A percentile compares a stretch with the other conserved stretches of the same genome.
Evolutionary conservation across 2,329 filamentous ascomycete species (phyloP).

Genomic region (Exophiala dermatitidis): DNA sequence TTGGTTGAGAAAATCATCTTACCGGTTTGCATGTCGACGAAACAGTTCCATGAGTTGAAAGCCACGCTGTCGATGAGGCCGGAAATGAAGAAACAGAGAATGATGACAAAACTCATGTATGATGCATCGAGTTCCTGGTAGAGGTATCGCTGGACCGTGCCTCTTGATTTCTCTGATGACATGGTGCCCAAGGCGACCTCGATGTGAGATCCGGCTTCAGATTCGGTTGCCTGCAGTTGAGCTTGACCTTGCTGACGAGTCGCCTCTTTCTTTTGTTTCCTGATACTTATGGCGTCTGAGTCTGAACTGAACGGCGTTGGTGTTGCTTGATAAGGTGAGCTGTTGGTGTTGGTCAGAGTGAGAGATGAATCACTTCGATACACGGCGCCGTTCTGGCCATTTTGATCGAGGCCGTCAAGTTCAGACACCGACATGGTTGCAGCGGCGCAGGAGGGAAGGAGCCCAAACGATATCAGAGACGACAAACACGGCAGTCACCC

Average conservation of each 20-base stretch:
- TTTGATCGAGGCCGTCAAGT: background rate
- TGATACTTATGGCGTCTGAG: too few relatives aligned
- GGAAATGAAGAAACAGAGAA: constrained; percentile 37
- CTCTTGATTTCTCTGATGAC: background rate
- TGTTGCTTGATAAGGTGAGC: constrained; percentile 1
- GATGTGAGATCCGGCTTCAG: background rate
- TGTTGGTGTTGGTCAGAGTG: constrained; percentile 7
- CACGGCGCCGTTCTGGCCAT: background rate
- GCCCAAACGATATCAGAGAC: background rate
- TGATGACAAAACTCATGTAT: constrained; percentile 23
- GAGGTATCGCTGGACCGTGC: constrained; percentile 11
- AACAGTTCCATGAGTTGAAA: constrained; percentile 43
- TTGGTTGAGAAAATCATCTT: constrained; percentile 15
- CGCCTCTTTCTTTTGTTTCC: too few relatives aligned
- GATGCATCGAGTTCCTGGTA: constrained; percentile 21
- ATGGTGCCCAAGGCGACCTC: background rate
- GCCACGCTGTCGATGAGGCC: constrained; percentile 41
- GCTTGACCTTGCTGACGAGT: too few relatives aligned
- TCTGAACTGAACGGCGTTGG: background rate
- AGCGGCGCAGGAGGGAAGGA: background rate
- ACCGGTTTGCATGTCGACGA: constrained; percentile 45
- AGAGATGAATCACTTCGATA: constrained; percentile 7
- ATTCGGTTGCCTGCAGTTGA: too few relatives aligned
- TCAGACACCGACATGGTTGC: background rate
- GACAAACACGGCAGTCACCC: too few relatives aligned